Percentiles rank a stretch among this genome's conserved stretches.
phyloP scores from a whole-genome alignment of 768 basidiomycete genomes.

The Rhodotorula babjevae region DNA sequence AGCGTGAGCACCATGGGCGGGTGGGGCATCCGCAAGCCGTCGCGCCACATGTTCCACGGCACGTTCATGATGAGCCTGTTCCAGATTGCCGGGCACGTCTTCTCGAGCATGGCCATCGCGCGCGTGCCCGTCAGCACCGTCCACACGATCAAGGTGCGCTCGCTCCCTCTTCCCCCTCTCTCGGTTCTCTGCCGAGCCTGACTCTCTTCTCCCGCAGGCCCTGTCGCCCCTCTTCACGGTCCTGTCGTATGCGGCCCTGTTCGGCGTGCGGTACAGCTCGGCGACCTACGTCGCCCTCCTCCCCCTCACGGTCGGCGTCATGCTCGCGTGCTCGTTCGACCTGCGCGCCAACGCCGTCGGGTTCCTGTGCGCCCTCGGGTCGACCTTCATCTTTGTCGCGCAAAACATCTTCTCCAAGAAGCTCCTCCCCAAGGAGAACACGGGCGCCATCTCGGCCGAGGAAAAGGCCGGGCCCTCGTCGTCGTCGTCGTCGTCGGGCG shows the following conservation, averaged over 20 bases:
- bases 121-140: conserved; percentile 95
- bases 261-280: conserved; percentile 85
- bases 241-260: conserved; percentile 85
- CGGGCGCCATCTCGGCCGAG: not conserved
- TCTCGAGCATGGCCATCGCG: conserved; percentile 94
- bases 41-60: conserved; percentile 63
- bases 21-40: conserved; percentile 56
- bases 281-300: conserved; percentile 84
- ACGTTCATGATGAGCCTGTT: conserved; percentile 95
- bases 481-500: no score
- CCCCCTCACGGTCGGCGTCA: conserved; percentile 93
- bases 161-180: not conserved
- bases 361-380: conserved; percentile 91
- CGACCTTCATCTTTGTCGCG: conserved; percentile 91
- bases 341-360: conserved; percentile 82
- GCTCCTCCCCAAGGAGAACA: conserved; percentile 66
- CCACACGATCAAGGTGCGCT: conserved; percentile 90
- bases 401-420: conserved; percentile 99
- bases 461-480: conserved; percentile 14
- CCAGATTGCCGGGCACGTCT: conserved; percentile 96
- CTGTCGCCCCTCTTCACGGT: conserved; percentile 96
- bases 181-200: not conserved
- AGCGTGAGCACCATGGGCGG: conserved; percentile 37
- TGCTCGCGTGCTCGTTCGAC: conserved; percentile 94
- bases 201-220: conserved; percentile 56